Base-by-base conservation (phyloP, 441 rosid genomes). In the Pelargonium cotyledonis region DNA sequence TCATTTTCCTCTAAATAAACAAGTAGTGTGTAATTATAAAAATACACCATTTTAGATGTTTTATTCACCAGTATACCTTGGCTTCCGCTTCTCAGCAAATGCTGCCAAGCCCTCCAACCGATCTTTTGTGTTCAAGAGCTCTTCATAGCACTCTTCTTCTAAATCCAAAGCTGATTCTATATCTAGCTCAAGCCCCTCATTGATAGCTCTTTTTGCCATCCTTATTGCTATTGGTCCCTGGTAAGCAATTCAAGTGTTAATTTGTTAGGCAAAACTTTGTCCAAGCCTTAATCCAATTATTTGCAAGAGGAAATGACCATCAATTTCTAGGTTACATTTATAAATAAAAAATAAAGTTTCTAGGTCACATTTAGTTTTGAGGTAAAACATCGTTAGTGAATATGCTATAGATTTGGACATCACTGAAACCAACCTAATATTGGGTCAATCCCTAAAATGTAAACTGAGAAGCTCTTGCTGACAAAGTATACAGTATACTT, bases 41-140 rank as follows among this genome's bases (percentile, higher is more conserved):
- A 31, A 31, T 31, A 31, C 38, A 31, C 3, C 3, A 31, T 31
- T 51, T 6, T 16, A 12, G 15, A n/a, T 18, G 62, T 57, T 18
- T 78, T 76, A 86, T 71, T 84, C 69, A 11, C 96, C 95, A n/a
- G 5, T 79, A 68, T 89, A 91, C 55, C 66, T 68, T 66, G 95
- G 97, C 78, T 89, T 89, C 72, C 95, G 84, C 75, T 85, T 93
- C 85, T 94, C 93, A 1, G 89, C 93, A 79, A 91, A 94, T 73
- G 98, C 92, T 60, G 85, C 90, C 81, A 91, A 81, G 65, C 95
- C 96, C 83, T 91, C 95, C 77, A 91, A 81, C n/a, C 99, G 91
- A 79, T 91, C 96, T 51, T 85, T 69, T 2, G 95, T 85, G 81
- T 85, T 67, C 69, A 94, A 71, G 68, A 78, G 35, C 72, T 76